Percentiles rank a stretch among this genome's conserved stretches.
These are phyloP conservation scores for Bathelium albidoporum DNA, from an alignment of 495 filamentous ascomycete genomes.

Conservation along the genomic window DNA sequence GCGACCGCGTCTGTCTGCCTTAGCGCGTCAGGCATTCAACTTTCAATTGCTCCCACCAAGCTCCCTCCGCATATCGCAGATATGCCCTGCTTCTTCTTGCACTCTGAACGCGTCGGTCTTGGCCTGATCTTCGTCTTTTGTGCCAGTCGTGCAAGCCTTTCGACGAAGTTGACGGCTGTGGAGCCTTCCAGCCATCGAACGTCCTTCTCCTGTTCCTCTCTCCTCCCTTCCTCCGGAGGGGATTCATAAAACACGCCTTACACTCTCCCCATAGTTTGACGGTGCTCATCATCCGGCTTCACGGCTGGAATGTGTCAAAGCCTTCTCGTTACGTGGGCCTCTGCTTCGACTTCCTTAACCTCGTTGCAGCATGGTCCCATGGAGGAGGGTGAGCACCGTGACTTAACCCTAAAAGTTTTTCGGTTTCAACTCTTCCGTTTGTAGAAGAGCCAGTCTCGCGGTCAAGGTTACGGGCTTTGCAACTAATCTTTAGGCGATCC, in stretches of 20 bases:
- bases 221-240: constrained; percentile 31
- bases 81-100: not conserved
- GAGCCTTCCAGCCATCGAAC: constrained; percentile 12
- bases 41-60: not conserved
- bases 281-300: constrained; percentile 46
- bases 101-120: not conserved
- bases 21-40: not conserved
- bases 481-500: constrained; percentile 24
- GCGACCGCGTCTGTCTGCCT: not conserved
- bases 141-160: not conserved
- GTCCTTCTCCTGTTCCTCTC: constrained; percentile 9
- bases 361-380: constrained; percentile 7
- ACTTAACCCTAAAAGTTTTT: constrained; percentile 68
- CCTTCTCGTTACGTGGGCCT: constrained; percentile 35
- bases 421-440: constrained; percentile 41
- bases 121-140: not conserved
- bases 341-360: not conserved
- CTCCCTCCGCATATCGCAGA: not conserved
- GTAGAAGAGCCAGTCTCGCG: constrained; percentile 41
- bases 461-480: constrained; percentile 38
- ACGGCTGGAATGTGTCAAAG: constrained; percentile 45
- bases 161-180: constrained; percentile 17
- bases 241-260: constrained; percentile 38
- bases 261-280: constrained; percentile 61
- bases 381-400: constrained; percentile 53